Conservation (phyloP, 2,329 filamentous ascomycete species). For the Sarocladium strictum region DNA sequence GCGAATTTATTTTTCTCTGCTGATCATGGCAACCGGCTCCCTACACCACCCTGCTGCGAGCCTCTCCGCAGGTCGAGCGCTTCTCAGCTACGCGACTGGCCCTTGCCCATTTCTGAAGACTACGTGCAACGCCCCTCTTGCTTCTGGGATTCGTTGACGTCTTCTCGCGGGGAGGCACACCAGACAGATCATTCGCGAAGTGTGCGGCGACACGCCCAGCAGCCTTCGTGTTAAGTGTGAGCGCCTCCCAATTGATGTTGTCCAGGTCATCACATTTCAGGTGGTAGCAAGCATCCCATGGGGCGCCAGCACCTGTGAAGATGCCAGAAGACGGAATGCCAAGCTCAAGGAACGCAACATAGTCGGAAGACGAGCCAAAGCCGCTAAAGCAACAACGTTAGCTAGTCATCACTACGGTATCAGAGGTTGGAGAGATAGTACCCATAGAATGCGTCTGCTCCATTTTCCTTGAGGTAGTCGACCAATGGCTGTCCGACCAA, state of each 20-base stretch:
- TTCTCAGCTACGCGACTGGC: conserved; percentile 9
- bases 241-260: conserved; percentile 29
- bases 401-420: background rate
- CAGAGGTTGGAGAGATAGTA: conserved; percentile 13
- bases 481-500: conserved; percentile 27
- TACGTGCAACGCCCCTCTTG: conserved; percentile 12
- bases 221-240: conserved; percentile 24
- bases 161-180: conserved; percentile 19
- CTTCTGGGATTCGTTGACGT: conserved; percentile 16
- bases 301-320: conserved; percentile 32
- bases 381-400: conserved; percentile 15
- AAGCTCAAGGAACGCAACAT: conserved; percentile 32
- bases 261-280: conserved; percentile 26
- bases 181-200: conserved; percentile 20
- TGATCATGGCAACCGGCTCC: too few species aligned
- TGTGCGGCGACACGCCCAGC: conserved; percentile 41
- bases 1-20: too few species aligned
- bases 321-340: conserved; percentile 35
- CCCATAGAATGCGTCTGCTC: conserved; percentile 26
- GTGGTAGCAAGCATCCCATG: conserved; percentile 26
- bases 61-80: conserved; percentile 10
- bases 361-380: conserved; percentile 33
- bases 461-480: conserved; percentile 29
- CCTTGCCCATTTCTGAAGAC: conserved; percentile 12
- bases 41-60: background rate